A percentile compares a stretch with the other conserved stretches of the same genome.
These are phyloP conservation scores for Clausena lansium DNA, from an alignment of 345 rosid genomes.

Conservation along the genomic window DNA sequence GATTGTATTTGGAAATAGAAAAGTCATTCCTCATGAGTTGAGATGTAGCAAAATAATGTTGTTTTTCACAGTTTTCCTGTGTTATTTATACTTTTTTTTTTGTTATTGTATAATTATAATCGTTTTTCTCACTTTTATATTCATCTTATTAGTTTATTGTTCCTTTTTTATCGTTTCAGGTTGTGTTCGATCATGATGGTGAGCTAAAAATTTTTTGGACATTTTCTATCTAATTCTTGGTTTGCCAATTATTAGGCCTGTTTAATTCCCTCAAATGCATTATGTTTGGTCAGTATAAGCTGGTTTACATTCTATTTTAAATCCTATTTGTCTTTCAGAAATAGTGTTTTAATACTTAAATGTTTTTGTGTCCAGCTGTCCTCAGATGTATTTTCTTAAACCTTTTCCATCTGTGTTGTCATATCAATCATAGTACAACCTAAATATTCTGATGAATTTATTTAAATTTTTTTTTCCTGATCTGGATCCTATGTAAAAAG, in stretches of 20 bases:
- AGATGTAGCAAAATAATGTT: background rate
- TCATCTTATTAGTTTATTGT: conserved; percentile 22
- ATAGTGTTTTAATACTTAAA: background rate
- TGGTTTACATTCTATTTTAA: background rate
- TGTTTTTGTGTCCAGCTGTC: background rate
- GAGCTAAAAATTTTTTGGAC: conserved; percentile 23
- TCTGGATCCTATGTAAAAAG: background rate
- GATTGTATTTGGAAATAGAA: background rate
- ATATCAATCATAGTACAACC: background rate
- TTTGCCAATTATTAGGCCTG: background rate
- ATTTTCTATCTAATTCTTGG: background rate
- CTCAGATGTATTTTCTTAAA: background rate
- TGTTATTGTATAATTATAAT: background rate
- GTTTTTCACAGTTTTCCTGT: background rate
- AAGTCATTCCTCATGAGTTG: background rate
- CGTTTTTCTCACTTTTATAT: background rate
- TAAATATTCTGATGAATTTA: background rate
- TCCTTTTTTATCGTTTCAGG: conserved; percentile 53
- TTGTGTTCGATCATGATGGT: conserved; percentile 99
- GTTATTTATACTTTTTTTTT: background rate
- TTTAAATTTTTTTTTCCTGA: background rate
- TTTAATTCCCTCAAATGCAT: background rate
- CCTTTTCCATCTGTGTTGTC: background rate
- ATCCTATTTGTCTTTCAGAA: background rate
- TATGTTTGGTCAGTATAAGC: background rate